Evolutionary conservation across 768 basidiomycete species (phyloP).

Genomic region (Boletus speciosus): DNA sequence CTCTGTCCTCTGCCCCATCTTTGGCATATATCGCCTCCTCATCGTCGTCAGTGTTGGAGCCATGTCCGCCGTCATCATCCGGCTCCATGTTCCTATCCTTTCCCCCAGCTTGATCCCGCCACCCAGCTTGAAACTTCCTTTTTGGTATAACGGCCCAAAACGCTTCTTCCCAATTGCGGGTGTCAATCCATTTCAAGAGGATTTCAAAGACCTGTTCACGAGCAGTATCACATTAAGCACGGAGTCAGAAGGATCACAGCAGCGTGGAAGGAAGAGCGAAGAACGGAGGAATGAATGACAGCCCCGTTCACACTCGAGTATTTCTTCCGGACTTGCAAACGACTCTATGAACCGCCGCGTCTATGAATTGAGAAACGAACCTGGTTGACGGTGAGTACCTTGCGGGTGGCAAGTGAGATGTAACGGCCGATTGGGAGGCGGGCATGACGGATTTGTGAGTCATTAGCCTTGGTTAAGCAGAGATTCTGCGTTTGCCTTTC

Average conservation of each 20-base stretch:
- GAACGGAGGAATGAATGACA: background rate
- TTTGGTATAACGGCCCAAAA: slow-evolving; percentile 88
- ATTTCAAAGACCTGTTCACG: slow-evolving; percentile 73
- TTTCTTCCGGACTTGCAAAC: background rate
- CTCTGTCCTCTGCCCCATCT: background rate
- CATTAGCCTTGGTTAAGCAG: slow-evolving; percentile 81
- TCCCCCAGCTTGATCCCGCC: slow-evolving; percentile 12
- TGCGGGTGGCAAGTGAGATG: slow-evolving; percentile 81
- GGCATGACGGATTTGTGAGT: slow-evolving; percentile 74
- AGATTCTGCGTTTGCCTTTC: slow-evolving; percentile 56
- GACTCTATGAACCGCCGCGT: background rate
- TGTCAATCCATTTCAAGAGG: slow-evolving; percentile 84
- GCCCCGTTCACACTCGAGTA: background rate
- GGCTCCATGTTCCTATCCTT: background rate
- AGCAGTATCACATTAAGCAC: background rate
- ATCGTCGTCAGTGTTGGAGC: background rate
- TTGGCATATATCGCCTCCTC: background rate
- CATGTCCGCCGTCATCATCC: background rate
- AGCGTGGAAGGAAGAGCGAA: background rate
- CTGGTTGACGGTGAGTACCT: slow-evolving; percentile 97
- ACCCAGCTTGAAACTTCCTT: slow-evolving; percentile 67
- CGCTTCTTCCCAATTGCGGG: slow-evolving; percentile 80
- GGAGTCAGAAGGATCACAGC: slow-evolving; percentile 1
- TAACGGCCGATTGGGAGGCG: slow-evolving; percentile 94
- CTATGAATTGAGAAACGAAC: slow-evolving; percentile 27